These are phyloP conservation scores for Phytopythium ostracodes DNA, from an alignment of 352 stramenopile species.

Conservation along the genomic window DNA sequence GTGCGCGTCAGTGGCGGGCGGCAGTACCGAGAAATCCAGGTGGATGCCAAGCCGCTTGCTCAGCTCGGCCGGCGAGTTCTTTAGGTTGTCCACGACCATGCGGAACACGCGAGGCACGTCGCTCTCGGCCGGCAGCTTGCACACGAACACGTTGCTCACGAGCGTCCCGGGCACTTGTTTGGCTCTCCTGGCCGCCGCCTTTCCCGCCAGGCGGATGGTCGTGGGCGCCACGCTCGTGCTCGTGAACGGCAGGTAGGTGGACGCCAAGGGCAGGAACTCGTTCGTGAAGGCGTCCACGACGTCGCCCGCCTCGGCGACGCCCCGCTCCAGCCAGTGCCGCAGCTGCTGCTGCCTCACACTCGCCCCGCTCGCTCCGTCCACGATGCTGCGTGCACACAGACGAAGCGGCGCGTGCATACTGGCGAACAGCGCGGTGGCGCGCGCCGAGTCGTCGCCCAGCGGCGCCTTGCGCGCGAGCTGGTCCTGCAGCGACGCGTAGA, in stretches of 20 bases:
- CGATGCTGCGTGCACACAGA: slow-evolving; percentile 7
- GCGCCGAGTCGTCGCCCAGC: slow-evolving; percentile 24
- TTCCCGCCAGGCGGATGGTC: not conserved
- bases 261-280: slow-evolving; percentile 25
- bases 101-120: slow-evolving; percentile 32
- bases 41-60: slow-evolving; percentile 33
- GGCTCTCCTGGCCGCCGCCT: too few relatives aligned
- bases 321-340: slow-evolving; percentile 24
- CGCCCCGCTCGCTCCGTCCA: slow-evolving; percentile 1
- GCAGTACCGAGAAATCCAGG: slow-evolving; percentile 33
- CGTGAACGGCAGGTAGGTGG: slow-evolving; percentile 34
- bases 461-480: slow-evolving; percentile 36
- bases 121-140: slow-evolving; percentile 37
- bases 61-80: slow-evolving; percentile 27
- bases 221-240: slow-evolving; percentile 28
- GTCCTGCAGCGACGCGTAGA: slow-evolving; percentile 45
- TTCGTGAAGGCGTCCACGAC: slow-evolving; percentile 39
- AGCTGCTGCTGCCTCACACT: slow-evolving; percentile 23
- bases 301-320: slow-evolving; percentile 18
- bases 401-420: slow-evolving; percentile 35
- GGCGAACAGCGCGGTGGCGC: slow-evolving; percentile 34
- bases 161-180: slow-evolving; percentile 20
- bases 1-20: slow-evolving; percentile 8
- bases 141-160: slow-evolving; percentile 53
- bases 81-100: slow-evolving; percentile 27